These are phyloP conservation scores for Tetrahymena thermophila DNA, from an alignment of 73 alveolate species.

Conservation along the genomic window DNA sequence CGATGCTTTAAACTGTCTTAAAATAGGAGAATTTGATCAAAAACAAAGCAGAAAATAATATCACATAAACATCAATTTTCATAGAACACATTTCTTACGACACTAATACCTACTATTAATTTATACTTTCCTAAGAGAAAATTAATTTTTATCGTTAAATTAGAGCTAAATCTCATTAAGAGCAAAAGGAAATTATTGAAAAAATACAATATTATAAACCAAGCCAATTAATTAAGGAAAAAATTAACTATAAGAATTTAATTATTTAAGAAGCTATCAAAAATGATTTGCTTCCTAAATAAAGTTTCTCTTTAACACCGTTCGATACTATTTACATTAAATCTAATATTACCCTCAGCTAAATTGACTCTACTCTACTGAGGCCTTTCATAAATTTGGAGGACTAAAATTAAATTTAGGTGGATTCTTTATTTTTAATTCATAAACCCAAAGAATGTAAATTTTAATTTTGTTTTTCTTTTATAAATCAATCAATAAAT, in stretches of 20 bases:
- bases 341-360: not conserved
- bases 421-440: not conserved
- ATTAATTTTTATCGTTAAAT: not conserved
- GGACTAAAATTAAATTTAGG: not conserved
- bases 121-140: not conserved
- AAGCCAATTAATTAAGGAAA: not conserved
- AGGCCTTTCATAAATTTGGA: not conserved
- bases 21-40: not conserved
- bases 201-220: not conserved
- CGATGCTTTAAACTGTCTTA: not conserved
- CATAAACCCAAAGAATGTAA: not conserved
- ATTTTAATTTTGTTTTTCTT: not conserved
- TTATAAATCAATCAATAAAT: not conserved
- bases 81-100: not conserved
- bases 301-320: not conserved
- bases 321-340: not conserved
- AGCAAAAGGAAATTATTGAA: not conserved
- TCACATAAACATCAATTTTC: not conserved
- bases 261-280: not conserved
- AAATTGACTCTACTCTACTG: not conserved
- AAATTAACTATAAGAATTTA: not conserved
- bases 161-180: not conserved
- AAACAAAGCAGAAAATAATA: not conserved
- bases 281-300: not conserved
- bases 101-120: not conserved